Conservation (phyloP, 2,329 filamentous ascomycete species). For the Talaromyces islandicus region DNA sequence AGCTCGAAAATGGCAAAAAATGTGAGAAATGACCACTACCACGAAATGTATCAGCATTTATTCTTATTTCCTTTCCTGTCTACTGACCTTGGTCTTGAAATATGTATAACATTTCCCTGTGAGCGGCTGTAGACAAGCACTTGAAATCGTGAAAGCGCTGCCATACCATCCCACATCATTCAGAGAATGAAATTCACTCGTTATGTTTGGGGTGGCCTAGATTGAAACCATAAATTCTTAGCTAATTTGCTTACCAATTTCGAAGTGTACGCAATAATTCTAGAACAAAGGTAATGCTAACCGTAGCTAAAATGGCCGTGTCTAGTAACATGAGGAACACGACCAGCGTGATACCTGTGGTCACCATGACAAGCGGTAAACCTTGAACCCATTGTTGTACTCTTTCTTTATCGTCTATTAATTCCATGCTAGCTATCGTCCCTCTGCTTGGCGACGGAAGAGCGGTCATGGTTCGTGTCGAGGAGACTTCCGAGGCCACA, state of each 20-base stretch:
- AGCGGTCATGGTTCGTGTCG: background rate
- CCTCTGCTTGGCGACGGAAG: background rate
- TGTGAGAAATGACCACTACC: slow-evolving; percentile 22
- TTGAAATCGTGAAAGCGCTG: slow-evolving; percentile 37
- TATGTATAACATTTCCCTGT: slow-evolving; percentile 48
- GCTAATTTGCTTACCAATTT: background rate
- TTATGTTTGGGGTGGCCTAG: slow-evolving; percentile 45
- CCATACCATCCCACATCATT: slow-evolving; percentile 33
- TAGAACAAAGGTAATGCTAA: slow-evolving; percentile 10
- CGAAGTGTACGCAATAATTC: background rate
- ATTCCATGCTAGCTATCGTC: background rate
- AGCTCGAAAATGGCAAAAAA: slow-evolving; percentile 21
- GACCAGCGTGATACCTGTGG: slow-evolving; percentile 35
- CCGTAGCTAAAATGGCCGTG: slow-evolving; percentile 50
- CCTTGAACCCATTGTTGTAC: slow-evolving; percentile 1
- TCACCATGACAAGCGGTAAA: slow-evolving; percentile 14
- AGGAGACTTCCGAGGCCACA: background rate
- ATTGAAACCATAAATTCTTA: background rate
- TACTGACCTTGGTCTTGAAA: slow-evolving; percentile 17
- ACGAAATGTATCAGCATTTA: slow-evolving; percentile 9
- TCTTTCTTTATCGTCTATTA: background rate
- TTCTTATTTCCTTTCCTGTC: too few relatives aligned
- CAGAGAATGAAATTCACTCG: slow-evolving; percentile 31
- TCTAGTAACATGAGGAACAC: slow-evolving; percentile 48
- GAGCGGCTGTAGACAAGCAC: slow-evolving; percentile 47